Conservation (phyloP, 208 protist species). For the Trypanosoma caninum region DNA sequence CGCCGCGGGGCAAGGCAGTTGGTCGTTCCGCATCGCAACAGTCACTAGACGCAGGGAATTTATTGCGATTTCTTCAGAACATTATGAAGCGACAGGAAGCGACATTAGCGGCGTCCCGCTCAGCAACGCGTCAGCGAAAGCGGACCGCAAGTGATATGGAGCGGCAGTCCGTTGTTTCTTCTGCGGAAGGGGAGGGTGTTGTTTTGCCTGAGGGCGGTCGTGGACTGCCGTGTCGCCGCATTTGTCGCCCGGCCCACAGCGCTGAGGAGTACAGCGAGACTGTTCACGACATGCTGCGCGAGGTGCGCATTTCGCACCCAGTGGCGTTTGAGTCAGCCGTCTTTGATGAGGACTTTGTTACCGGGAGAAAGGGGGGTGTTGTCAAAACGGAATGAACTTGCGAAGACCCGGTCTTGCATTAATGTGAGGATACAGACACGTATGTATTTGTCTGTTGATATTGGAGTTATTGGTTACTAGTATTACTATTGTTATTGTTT, state of each 20-base stretch:
- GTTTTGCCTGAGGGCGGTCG: neutral
- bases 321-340: neutral
- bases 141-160: neutral
- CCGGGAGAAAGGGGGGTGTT: neutral
- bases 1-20: neutral
- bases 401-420: no score
- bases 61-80: slow-evolving; percentile 37
- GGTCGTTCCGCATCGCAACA: neutral
- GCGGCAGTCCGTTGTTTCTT: neutral
- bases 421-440: neutral
- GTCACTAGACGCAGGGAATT: slow-evolving; percentile 16
- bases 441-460: neutral
- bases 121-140: slow-evolving; percentile 1
- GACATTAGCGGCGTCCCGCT: slow-evolving; percentile 31
- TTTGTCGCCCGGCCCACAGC: neutral
- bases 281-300: neutral
- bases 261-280: neutral
- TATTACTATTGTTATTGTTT: no score
- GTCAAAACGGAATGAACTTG: no score
- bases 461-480: no score
- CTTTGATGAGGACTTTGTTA: neutral
- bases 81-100: slow-evolving; percentile 22
- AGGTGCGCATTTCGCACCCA: neutral
- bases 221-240: neutral
- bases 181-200: neutral